These are phyloP conservation scores for Steccherinum ochraceum DNA, from an alignment of 768 basidiomycete genomes.

Conservation along the genomic window DNA sequence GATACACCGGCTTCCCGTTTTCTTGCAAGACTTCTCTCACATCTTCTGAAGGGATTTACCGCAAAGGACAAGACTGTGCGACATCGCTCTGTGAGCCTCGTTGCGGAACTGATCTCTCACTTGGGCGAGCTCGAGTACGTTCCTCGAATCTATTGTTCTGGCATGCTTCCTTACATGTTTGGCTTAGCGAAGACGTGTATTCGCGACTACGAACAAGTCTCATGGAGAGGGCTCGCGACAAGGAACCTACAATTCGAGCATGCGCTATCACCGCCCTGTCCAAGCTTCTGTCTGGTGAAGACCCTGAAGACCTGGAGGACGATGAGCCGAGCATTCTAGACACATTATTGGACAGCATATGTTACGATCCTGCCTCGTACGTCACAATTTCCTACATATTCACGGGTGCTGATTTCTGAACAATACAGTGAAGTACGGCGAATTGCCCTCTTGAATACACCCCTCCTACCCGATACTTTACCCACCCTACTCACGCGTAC, in stretches of 20 bases:
- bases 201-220: constrained; percentile 29
- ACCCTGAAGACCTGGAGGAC: constrained; percentile 19
- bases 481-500: constrained; percentile 37
- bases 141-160: background rate
- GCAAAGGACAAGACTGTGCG: constrained; percentile 48
- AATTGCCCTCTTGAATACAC: constrained; percentile 38
- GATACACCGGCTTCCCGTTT: constrained; percentile 70
- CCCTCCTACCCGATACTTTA: constrained; percentile 30
- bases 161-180: too few species aligned
- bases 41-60: constrained; percentile 39
- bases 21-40: constrained; percentile 57
- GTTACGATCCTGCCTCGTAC: constrained; percentile 39
- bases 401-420: background rate
- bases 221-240: constrained; percentile 39
- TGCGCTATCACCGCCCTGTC: constrained; percentile 41
- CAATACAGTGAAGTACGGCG: constrained; percentile 43
- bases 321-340: constrained; percentile 27
- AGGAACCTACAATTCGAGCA: constrained; percentile 37
- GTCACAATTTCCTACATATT: constrained; percentile 14
- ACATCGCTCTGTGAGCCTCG: constrained; percentile 37
- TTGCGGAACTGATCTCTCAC: constrained; percentile 38
- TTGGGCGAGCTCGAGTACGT: constrained; percentile 45
- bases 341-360: constrained; percentile 31
- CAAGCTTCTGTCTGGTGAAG: constrained; percentile 37
- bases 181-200: constrained; percentile 38